Evolutionary conservation across 805 yeast genomes (phyloP), one percentile per base, ranked within the genome.

Genomic region (Starmerella vitae): DNA sequence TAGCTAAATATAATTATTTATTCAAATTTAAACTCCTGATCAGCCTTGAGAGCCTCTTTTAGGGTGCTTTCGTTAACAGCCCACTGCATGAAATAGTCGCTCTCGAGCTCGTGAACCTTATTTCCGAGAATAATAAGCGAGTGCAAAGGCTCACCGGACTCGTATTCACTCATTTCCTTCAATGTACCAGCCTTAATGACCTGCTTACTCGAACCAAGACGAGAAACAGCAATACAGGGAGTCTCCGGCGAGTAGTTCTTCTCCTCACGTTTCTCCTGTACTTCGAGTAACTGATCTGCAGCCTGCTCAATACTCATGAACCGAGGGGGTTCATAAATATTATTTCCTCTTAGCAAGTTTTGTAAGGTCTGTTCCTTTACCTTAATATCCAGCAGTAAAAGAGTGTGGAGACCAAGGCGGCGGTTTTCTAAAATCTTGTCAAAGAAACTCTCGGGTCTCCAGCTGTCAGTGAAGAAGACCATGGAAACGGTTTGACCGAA

Each of bases 371-470:
- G 98, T 59, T 88, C 98, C 60, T 91, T 91, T 33, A 88, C 98
- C 59, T 88, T 88, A 59, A 88, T 88, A 57, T 88, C 98, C 35
- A 88, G 66, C 43, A 88, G 67, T 28, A 88, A 71, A 42, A 88
- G 66, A 2, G 98, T 91, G 56, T 88, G 98, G 49, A 91, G 66
- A 3, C 98, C 98, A 36, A 88, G 74, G 55, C 68, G 74, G 53
- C 97, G 69, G 60, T 88, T 88, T 61, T 88, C 97, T 75, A 75
- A 63, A 40, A 88, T 65, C 63, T 88, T 86, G 54, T 77, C 72
- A 60, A 88, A 91, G 66, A 93, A 88, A 30, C 93, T 79, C 59
- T 88, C 97, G 1, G 98, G 98, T 59, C 83, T 79, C 97, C 98
- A 88, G 42, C 66, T 64, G 17, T 88, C 97, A 20, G 94, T 86